Evolutionary conservation across 352 stramenopile genomes (phyloP), one percentile per base, ranked within the genome.

Genomic region (Globisporangium nagaii): DNA sequence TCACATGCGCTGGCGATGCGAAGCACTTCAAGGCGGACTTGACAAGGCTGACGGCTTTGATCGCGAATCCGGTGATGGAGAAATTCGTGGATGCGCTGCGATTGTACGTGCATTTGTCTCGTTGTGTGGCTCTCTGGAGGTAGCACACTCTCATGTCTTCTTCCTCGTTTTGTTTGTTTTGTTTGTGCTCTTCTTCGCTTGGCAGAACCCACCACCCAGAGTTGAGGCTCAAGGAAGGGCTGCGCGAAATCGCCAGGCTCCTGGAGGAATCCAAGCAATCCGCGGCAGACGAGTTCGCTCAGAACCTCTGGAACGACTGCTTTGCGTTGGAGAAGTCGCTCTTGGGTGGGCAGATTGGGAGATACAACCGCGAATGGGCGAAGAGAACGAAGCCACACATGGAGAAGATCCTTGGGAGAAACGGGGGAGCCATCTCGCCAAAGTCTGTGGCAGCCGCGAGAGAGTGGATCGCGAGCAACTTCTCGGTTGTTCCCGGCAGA

Each of bases 281-380:
- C 1, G 62, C 61, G 17, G 78, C 80, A 10, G 58, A 60, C 15
- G 46, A 56, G 24, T 71, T 72, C 46, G 62, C 83, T 19, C 49
- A 60, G 1, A 52, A 72, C 22, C 49, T 88, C 32, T 86, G 78
- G 71, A 60, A 75, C 27, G 80, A 88, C 40, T 91, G 80, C 46
- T 88, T 91, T 43, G 70, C 71, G 8, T 39, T 52, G 13, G 75
- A 88, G 53, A 68, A 69, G 19, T 39, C 64, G 19, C 63, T 80
- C 5, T 56, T 91, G 1, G 81, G 83, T 11, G 44, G 62, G 2
- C 68, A 80, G 40, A 89, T 91, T 37, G 83, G 83, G 31, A 64
- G 73, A 22, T 93, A 93, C 60, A 93, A 93, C 36, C 72, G 79
- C 1, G 71, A 89, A 28, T 93, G 83, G 83, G 75, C 63, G 15